Evolutionary conservation across 495 filamentous ascomycete species (phyloP).

Genomic region (Aspergillus wentii): DNA sequence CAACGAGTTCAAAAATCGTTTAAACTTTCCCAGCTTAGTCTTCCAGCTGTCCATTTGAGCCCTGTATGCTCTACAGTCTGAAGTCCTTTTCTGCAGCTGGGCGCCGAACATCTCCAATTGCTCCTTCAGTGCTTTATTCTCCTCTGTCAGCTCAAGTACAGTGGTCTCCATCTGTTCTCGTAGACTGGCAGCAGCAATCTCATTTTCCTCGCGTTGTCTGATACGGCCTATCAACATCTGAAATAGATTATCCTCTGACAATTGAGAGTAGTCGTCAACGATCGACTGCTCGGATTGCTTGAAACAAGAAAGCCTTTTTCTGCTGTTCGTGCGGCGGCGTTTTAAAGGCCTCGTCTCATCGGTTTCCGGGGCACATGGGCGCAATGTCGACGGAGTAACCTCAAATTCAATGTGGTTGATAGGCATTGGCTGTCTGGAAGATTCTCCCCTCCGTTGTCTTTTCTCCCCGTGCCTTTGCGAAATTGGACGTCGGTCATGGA

Average conservation of each 20-base stretch:
- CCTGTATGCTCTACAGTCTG: conserved; percentile 12
- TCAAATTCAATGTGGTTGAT: not conserved
- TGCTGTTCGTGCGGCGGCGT: conserved; percentile 10
- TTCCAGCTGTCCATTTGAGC: conserved; percentile 29
- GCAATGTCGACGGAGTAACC: not conserved
- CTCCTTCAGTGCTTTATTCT: conserved; percentile 22
- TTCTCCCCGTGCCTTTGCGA: no score
- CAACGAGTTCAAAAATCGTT: conserved; percentile 29
- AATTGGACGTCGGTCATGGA: not conserved
- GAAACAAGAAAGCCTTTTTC: not conserved
- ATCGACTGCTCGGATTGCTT: conserved; percentile 1
- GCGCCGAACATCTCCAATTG: conserved; percentile 8
- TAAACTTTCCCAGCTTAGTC: conserved; percentile 25
- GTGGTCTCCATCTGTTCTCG: conserved; percentile 21
- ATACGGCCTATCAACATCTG: conserved; percentile 31
- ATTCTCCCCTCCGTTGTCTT: no score
- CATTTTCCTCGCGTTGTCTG: conserved; percentile 31
- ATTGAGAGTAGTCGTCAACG: conserved; percentile 1
- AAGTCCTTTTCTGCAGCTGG: conserved; percentile 14
- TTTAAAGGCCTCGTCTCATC: conserved; percentile 12
- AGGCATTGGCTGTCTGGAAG: no score
- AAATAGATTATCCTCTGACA: conserved; percentile 32
- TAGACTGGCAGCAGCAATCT: conserved; percentile 15
- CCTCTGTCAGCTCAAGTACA: conserved; percentile 15
- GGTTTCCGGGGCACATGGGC: not conserved